Conservation (phyloP, 192 early-diverging fungal species). For the Umbelopsis isabellina region DNA sequence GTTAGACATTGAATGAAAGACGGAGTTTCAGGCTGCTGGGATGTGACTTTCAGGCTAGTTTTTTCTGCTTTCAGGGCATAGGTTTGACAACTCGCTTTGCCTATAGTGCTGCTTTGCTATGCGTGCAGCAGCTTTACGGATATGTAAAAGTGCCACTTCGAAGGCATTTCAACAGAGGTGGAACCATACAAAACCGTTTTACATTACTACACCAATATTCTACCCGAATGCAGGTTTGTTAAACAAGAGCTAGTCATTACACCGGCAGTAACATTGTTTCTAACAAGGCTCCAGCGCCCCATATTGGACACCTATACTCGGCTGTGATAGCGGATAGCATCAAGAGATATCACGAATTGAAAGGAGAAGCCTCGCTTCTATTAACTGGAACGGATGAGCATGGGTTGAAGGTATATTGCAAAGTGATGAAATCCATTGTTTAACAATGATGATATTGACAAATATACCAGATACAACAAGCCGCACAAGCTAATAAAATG, state of each 20-base stretch:
- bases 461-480: conserved; percentile 80
- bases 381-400: conserved; percentile 95
- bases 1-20: no score
- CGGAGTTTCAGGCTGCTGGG: no score
- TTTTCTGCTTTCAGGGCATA: no score
- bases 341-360: conserved; percentile 73
- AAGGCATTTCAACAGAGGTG: conserved; percentile 6
- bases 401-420: conserved; percentile 77
- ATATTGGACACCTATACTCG: conserved; percentile 95
- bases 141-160: background rate
- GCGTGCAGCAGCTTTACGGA: background rate
- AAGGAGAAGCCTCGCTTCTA: conserved; percentile 59
- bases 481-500: conserved; percentile 63
- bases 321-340: conserved; percentile 84
- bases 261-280: background rate
- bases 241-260: background rate
- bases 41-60: no score
- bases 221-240: conserved; percentile 77
- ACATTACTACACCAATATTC: conserved; percentile 89
- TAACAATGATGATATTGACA: background rate
- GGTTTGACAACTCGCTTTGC: background rate
- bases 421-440: background rate
- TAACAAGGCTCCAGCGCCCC: conserved; percentile 65
- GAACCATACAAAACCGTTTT: conserved; percentile 52
- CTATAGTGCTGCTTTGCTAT: conserved; percentile 7